These are phyloP conservation scores for Ophiostoma piceae DNA, from an alignment of 2,329 filamentous ascomycete species.

Conservation along the genomic window DNA sequence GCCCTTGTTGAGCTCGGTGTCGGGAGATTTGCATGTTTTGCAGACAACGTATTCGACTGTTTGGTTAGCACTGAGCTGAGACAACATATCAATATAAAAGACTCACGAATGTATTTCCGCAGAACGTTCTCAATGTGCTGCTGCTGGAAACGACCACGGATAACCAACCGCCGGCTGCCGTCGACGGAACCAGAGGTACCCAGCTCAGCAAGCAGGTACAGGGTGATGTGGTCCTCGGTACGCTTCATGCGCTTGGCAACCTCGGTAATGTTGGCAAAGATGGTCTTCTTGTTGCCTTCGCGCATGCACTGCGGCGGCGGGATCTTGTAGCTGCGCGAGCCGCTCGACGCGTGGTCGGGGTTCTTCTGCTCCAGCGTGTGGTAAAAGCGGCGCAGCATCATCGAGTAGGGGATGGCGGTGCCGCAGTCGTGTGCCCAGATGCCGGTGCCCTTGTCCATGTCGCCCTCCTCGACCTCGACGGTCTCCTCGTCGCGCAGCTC, in stretches of 20 bases:
- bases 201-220: constrained; percentile 95
- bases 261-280: constrained; percentile 98
- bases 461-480: constrained; percentile 54
- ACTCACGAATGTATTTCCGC: constrained; percentile 75
- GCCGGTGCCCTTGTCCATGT: constrained; percentile 81
- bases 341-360: constrained; percentile 85
- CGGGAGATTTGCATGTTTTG: constrained; percentile 93
- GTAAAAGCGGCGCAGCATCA: constrained; percentile 90
- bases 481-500: constrained; percentile 56
- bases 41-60: constrained; percentile 89
- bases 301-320: constrained; percentile 96
- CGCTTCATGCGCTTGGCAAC: constrained; percentile 99
- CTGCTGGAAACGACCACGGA: constrained; percentile 95
- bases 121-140: constrained; percentile 98
- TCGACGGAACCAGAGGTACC: constrained; percentile 95
- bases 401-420: constrained; percentile 73
- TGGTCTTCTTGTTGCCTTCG: constrained; percentile 99
- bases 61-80: constrained; percentile 36
- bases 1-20: constrained; percentile 96
- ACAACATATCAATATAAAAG: not conserved
- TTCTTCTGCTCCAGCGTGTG: constrained; percentile 90
- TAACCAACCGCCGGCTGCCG: constrained; percentile 85
- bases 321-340: constrained; percentile 96
- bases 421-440: constrained; percentile 82
- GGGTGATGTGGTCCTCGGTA: constrained; percentile 93